phyloP scores from a whole-genome alignment of 1,284 basidiomycete genomes.

The Ceratobasidium sp. region DNA sequence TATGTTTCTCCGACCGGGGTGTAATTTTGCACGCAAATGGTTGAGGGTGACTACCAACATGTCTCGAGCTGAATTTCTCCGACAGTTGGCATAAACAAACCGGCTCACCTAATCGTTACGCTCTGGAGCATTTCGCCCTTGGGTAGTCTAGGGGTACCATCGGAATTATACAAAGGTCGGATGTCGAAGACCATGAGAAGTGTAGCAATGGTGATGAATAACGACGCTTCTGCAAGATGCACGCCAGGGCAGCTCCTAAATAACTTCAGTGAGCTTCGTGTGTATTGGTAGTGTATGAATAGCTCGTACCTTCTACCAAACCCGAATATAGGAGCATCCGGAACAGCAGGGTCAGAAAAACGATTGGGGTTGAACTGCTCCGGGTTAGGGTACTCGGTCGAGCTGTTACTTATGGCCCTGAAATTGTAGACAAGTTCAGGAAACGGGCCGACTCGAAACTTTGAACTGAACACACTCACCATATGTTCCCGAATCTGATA shows the following conservation, averaged over 20 bases:
- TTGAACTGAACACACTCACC: not conserved
- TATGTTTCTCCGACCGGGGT: constrained; percentile 15
- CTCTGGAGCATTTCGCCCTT: not conserved
- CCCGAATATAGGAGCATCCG: constrained; percentile 21
- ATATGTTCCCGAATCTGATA: constrained; percentile 24
- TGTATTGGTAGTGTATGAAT: not conserved
- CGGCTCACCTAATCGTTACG: not conserved
- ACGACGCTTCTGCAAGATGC: constrained; percentile 34
- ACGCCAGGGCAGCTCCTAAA: constrained; percentile 42
- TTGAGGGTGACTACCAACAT: not conserved
- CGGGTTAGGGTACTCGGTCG: not conserved
- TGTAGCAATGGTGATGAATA: constrained; percentile 38
- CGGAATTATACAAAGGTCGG: constrained; percentile 39
- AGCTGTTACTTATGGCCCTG: constrained; percentile 22
- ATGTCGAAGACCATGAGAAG: constrained; percentile 53
- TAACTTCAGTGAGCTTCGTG: not conserved
- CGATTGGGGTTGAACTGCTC: constrained; percentile 17
- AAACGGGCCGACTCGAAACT: not conserved
- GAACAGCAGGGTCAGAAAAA: constrained; percentile 5
- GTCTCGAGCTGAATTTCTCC: not conserved
- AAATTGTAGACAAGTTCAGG: not conserved
- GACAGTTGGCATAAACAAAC: not conserved
- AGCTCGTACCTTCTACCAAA: constrained; percentile 19
- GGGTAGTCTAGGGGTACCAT: constrained; percentile 44
- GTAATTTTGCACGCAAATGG: constrained; percentile 26